A percentile compares a stretch with the other conserved stretches of the same genome.
Conservation (phyloP, 352 stramenopile genomes). For the Globisporangium irregulare region DNA sequence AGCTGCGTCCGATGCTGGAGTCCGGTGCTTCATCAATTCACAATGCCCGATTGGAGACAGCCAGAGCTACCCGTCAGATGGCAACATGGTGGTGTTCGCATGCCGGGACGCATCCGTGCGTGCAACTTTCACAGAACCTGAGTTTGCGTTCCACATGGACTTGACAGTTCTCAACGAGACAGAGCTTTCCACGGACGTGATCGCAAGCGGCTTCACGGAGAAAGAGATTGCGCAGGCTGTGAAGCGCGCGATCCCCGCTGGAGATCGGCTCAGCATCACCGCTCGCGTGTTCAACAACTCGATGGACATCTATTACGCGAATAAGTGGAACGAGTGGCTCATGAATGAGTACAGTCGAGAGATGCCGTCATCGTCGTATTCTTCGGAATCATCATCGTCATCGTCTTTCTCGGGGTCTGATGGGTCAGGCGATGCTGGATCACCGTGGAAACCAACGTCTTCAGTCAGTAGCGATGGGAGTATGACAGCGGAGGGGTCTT, state of each 20-base stretch:
- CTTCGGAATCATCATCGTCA: neutral
- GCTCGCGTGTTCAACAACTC: constrained; percentile 37
- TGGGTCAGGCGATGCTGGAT: neutral
- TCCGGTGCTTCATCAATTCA: constrained; percentile 26
- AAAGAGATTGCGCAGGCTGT: constrained; percentile 2
- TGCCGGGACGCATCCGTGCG: neutral
- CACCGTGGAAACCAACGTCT: neutral
- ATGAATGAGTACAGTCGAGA: constrained; percentile 15
- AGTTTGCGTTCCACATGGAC: constrained; percentile 3
- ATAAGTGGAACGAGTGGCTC: constrained; percentile 26
- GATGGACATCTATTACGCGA: constrained; percentile 22
- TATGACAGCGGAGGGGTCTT: neutral
- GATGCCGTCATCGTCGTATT: neutral
- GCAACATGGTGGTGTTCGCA: constrained; percentile 7
- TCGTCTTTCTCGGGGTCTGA: neutral
- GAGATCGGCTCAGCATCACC: constrained; percentile 24
- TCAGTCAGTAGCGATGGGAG: constrained; percentile 1
- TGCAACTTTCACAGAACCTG: constrained; percentile 1
- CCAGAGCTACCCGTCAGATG: neutral
- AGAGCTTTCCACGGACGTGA: constrained; percentile 1
- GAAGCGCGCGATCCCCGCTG: constrained; percentile 12
- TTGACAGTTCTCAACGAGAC: neutral
- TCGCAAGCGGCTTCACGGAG: neutral
- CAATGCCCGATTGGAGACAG: constrained; percentile 5
- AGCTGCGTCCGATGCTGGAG: constrained; percentile 17